phyloP scores from a whole-genome alignment of 495 filamentous ascomycete species.

The Xylaria bambusicola region DNA sequence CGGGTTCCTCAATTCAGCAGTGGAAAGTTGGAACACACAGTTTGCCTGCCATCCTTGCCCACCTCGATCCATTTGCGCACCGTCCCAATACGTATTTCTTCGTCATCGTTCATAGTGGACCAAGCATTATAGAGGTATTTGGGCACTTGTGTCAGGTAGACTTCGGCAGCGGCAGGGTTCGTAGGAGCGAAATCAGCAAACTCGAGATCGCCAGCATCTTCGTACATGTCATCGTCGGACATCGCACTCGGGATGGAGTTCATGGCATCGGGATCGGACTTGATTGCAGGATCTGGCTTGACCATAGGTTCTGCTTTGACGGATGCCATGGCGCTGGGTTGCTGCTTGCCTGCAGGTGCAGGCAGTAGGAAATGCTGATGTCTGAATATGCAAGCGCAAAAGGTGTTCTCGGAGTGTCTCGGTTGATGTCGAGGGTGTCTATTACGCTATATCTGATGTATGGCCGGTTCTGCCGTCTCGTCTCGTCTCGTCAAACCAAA shows the following conservation, averaged over 20 bases:
- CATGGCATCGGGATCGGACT: constrained; percentile 47
- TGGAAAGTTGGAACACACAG: constrained; percentile 38
- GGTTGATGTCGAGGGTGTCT: no score
- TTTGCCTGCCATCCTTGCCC: constrained; percentile 51
- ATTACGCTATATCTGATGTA: no score
- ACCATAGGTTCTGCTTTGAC: constrained; percentile 29
- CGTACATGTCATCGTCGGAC: constrained; percentile 76
- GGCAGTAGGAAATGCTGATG: not conserved
- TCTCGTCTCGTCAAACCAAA: not conserved
- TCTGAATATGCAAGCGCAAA: not conserved
- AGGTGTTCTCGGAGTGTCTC: no score
- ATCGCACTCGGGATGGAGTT: constrained; percentile 60
- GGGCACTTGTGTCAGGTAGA: constrained; percentile 78
- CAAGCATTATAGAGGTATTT: constrained; percentile 75
- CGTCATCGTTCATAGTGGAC: constrained; percentile 53
- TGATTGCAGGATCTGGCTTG: constrained; percentile 47
- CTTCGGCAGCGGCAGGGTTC: constrained; percentile 42
- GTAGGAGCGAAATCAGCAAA: constrained; percentile 58
- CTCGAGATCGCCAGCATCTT: constrained; percentile 85
- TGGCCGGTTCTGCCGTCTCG: no score
- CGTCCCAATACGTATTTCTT: constrained; percentile 69
- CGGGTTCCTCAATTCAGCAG: not conserved
- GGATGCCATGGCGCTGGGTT: constrained; percentile 25
- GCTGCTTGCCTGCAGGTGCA: not conserved
- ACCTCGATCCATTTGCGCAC: constrained; percentile 62